Conservation (phyloP, 768 basidiomycete genomes). For the Termitomyces bulborhizus region DNA sequence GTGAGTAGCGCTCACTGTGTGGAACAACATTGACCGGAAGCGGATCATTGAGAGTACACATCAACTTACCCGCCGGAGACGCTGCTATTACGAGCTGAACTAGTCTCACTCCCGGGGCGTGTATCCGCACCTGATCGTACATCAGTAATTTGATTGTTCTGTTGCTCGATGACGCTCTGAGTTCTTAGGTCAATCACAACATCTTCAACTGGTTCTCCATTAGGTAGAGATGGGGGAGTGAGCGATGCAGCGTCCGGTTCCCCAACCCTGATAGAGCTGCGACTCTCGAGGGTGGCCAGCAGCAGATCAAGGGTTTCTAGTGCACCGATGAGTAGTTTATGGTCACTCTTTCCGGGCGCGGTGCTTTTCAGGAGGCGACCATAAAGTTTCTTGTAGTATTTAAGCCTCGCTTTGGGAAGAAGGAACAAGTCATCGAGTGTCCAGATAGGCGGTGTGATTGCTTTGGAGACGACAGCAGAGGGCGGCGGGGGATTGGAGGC, state of each 20-base stretch:
- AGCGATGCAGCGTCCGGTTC: slow-evolving; percentile 12
- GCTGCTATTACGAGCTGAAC: slow-evolving; percentile 47
- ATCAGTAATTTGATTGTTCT: slow-evolving; percentile 11
- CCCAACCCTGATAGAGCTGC: slow-evolving; percentile 50
- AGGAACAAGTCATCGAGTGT: slow-evolving; percentile 85
- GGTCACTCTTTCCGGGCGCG: slow-evolving; percentile 79
- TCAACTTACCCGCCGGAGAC: slow-evolving; percentile 49
- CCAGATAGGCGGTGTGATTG: slow-evolving; percentile 48
- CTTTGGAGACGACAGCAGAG: slow-evolving; percentile 27
- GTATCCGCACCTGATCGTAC: slow-evolving; percentile 22
- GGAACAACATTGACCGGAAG: slow-evolving; percentile 1
- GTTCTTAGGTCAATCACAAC: slow-evolving; percentile 51
- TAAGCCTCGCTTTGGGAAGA: slow-evolving; percentile 76
- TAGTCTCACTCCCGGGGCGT: slow-evolving; percentile 36
- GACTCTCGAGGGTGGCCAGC: slow-evolving; percentile 58
- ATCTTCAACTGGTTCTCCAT: slow-evolving; percentile 42
- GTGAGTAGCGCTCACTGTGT: slow-evolving; percentile 51
- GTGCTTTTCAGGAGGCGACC: slow-evolving; percentile 81
- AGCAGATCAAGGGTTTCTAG: slow-evolving; percentile 75
- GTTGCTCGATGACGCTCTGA: slow-evolving; percentile 24
- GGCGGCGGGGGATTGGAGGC: slow-evolving; percentile 52
- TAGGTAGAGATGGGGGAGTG: slow-evolving; percentile 13
- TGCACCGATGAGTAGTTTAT: slow-evolving; percentile 72
- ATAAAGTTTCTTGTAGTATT: slow-evolving; percentile 92
- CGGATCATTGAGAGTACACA: neutral